Base-by-base conservation (phyloP, 1,284 basidiomycete genomes). In the Inonotus hispidus region DNA sequence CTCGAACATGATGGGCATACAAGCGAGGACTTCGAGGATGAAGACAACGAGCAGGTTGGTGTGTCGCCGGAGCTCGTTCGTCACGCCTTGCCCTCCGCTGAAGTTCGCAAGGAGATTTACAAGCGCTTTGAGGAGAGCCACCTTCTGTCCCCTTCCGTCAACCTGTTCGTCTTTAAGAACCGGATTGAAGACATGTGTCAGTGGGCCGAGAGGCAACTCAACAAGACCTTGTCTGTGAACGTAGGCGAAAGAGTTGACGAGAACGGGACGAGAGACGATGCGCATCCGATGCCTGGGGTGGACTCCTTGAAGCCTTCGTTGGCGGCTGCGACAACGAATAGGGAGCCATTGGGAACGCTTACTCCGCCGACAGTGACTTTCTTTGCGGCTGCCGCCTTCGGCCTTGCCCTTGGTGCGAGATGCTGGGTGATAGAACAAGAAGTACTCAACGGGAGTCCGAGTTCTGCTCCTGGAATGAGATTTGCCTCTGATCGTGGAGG, bases 331-430 rank as follows among this genome's bases (percentile, higher is more conserved):
- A n/a, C 46, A 21, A 25, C 47, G 8, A 16, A 6, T 14, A 49
- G n/a, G n/a, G n/a, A n/a, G n/a, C n/a, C 47, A 49, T 10, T 6
- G 8, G 10, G 11, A 38, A 11, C 27, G 41, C 21, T 29, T 7
- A 68, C 73, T 25, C 73, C 71, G 43, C 77, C 81, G 11, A 77
- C 80, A 0, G 70, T 87, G 49, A 78, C 80, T 57, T 84, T 87
- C 71, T 86, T 86, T 64, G 80, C 83, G 0, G 75, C 78, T 1
- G 77, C 80, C 23, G 76, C 79, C 52, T 80, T 79, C 0, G 78
- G 78, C 1, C 77, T 85, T 47, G 85, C 85, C 3, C 68, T 87
- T 55, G 85, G 85, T 46, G 77, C 79, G 21, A 73, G 79, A 52
- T 64, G 57, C 43, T 59, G 56, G 61, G 64, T 73, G 3, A 71